Base-by-base conservation (phyloP, 768 basidiomycete species). In the Calocybe indica region DNA sequence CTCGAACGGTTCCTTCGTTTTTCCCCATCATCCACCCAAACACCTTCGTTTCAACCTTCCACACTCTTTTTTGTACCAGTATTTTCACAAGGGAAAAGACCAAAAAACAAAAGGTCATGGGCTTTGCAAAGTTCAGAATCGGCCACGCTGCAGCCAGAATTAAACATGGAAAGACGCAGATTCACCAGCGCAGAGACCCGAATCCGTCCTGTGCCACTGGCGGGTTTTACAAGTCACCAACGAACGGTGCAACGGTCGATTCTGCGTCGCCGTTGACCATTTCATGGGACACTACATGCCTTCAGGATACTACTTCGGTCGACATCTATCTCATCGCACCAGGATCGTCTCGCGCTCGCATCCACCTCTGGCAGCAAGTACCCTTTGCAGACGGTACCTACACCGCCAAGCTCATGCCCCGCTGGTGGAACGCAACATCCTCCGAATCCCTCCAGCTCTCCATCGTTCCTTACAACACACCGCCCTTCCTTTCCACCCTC, bases 311-410 rank as follows among this genome's bases (percentile, higher is more conserved):
- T 22, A 49, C 57, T 1, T 67, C 70, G 34, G 69, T 84, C 59
- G 85, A 89, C 65, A 83, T 91, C 58, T 81, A 82, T 54, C 76
- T 90, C 45, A 76, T 76, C 54, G 78, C 79, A 0, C 79, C 83
- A 0, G 58, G 63, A 30, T 58, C 68, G 1, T 46, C 54, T 31
- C 60, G 48, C 34, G 64, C 76, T 4, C 72, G 69, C 40, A 64
- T 87, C 40, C 78, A 88, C 47, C 63, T 72, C 36, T 91, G 82
- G 82, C 51, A 73, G 37, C 63, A 62, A 31, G 73, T 89, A 45
- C 64, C 70, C 41, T 78, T 66, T 56, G 53, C 67, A 5, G 9
- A 66, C 4, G 85, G 82, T 22, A 65, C 62, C 34, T 82, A 80
- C 59, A 60, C 70, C 37, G 67, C 78, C 2, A 60, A 58, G 12